Evolutionary conservation across 1,284 basidiomycete species (phyloP), one percentile per base, ranked within the genome.

Genomic region (Erythrobasidium hasegawianum): DNA sequence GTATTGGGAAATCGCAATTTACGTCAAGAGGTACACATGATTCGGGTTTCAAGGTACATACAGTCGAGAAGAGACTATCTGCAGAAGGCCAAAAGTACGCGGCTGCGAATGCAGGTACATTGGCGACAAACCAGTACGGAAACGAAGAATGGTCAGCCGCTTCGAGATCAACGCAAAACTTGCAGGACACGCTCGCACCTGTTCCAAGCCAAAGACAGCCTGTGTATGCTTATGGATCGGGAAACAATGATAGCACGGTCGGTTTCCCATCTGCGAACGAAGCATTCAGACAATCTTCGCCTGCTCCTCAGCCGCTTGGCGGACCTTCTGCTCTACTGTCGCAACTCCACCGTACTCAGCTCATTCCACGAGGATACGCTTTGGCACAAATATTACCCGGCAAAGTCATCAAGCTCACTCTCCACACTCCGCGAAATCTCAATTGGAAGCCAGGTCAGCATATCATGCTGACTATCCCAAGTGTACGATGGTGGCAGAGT

Each of bases 381-480:
- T 85, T 88, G 59, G 87, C 85, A 1, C 88, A 90, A 73, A 80
- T 91, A 1, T 80, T 93, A 11, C 86, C 90, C 0, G 90, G 90
- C 2, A 81, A 85, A 16, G 90, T 87, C 2, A 77, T 93, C 18
- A 86, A 90, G 20, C 76, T 93, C 20, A 86, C 87, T 0, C 79
- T 90, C 43, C 80, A 85, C 47, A 82, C 87, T 0, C 83, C 86
- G 0, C 81, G 81, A 0, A 82, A 81, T 56, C 76, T 87, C 57
- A 77, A 80, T 0, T 92, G 89, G 88, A 81, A 84, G 3, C 86
- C 90, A 0, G 90, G 90, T 3, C 88, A 90, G 75, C 86, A 88
- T 76, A 84, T 91, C 71, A 81, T 88, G 22, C 81, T 93, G 68
- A 84, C 81, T 66, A 79, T 91, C 5, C 90, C 90, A 0, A 81